These are phyloP conservation scores for Starmerella bombicola DNA, from an alignment of 805 yeast species.

Conservation along the genomic window DNA sequence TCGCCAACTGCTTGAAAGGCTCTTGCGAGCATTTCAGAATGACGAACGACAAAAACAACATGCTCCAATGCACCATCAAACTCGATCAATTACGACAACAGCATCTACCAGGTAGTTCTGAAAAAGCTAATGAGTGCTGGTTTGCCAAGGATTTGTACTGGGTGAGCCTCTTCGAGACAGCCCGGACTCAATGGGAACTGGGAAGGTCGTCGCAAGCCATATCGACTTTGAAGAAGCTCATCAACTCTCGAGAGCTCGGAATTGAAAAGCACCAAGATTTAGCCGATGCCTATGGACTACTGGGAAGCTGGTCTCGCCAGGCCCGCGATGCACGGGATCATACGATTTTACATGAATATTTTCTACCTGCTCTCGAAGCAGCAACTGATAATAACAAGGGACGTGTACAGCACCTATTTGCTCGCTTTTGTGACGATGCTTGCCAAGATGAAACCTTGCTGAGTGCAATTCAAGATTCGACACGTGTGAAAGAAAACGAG, in stretches of 20 bases:
- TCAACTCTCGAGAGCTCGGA: neutral
- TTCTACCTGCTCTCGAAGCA: conserved; percentile 34
- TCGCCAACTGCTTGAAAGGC: too few species aligned
- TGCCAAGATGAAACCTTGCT: conserved; percentile 20
- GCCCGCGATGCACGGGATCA: conserved; percentile 58
- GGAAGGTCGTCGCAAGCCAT: conserved; percentile 48
- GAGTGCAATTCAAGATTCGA: conserved; percentile 28
- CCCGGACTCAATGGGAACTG: conserved; percentile 53
- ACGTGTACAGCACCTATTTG: conserved; percentile 46
- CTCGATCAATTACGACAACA: too few species aligned
- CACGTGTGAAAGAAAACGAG: neutral
- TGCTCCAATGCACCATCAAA: too few species aligned
- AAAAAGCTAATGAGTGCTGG: too few species aligned
- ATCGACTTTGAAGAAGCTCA: conserved; percentile 21
- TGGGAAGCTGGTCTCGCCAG: conserved; percentile 54
- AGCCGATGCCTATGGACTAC: conserved; percentile 13
- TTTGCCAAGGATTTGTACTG: too few species aligned
- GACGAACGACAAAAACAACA: too few species aligned
- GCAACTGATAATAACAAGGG: conserved; percentile 24
- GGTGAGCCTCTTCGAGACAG: too few species aligned
- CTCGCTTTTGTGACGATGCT: conserved; percentile 44
- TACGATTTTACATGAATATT: conserved; percentile 44
- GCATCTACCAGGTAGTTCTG: too few species aligned
- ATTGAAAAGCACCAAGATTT: neutral
- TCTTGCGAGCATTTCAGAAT: too few species aligned